Base-by-base conservation (phyloP, 176 grass and related monocot genomes). In the Dactylis glomerata region DNA sequence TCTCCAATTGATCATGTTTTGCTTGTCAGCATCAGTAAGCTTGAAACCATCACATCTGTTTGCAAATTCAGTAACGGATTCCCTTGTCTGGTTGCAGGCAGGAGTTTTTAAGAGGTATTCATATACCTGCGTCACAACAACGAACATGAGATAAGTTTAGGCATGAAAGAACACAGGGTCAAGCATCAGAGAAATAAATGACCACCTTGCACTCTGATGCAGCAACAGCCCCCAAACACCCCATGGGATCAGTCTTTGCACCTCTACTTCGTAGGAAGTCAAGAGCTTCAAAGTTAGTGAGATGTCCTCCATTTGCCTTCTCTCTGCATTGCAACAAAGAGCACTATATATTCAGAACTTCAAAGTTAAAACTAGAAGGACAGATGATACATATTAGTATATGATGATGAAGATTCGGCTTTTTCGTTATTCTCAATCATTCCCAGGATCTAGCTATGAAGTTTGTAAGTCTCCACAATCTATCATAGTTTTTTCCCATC, bases 241-340 rank as follows among this genome's bases (percentile, higher is more conserved):
- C 92, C 90, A 97, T 97, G 12, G 92, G 95, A 36, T 97, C 90
- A 26, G 65, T 85, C 75, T 86, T 93, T 23, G 92, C 95, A 20
- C 89, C 92, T 88, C 92, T 98, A 49, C 79, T 82, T 19, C 68
- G 87, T 64, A 98, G 75, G 71, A 95, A 95, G 58, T 98, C 87
- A 49, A 93, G 78, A 23, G 95, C 95, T 82, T 98, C 92, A n/a
- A 88, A 95, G 66, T 98, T 98, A 44, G 92, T 98, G 36, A 97
- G 87, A 20, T 36, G 1, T 1, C 94, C 92, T 9, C 84, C 90
- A 79, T 94, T 91, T 62, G 83, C 86, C 79, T 91, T 86, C 75
- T 82, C 46, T 79, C 93, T 95, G 82, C 47, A 77, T 38, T 81
- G 73, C 46, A 74, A 63, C 28, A 76, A 62, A 10, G 30, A 65